These are phyloP conservation scores for Plectosphaerella plurivora DNA, from an alignment of 2,329 filamentous ascomycete species.

Conservation along the genomic window DNA sequence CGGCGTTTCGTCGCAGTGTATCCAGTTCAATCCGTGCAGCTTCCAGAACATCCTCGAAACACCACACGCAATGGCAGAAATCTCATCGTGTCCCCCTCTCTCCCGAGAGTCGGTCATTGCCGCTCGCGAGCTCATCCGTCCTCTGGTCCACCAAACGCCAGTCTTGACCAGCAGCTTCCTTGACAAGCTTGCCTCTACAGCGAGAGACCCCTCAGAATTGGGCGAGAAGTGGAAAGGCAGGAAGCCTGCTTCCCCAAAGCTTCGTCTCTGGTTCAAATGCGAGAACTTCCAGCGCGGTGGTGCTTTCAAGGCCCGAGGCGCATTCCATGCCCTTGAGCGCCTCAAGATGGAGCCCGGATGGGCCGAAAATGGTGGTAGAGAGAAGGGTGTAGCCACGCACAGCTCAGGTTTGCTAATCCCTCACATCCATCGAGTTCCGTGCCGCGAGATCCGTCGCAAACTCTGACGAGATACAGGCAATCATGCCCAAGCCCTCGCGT, in stretches of 20 bases:
- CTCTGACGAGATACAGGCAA: constrained; percentile 57
- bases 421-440: background rate
- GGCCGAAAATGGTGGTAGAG: constrained; percentile 53
- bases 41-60: no score
- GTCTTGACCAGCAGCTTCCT: constrained; percentile 77
- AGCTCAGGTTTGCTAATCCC: constrained; percentile 61
- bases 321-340: constrained; percentile 77
- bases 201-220: constrained; percentile 50
- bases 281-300: constrained; percentile 90
- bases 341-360: constrained; percentile 60
- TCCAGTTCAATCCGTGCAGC: no score
- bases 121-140: constrained; percentile 69
- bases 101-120: constrained; percentile 66
- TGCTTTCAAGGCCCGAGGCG: constrained; percentile 88
- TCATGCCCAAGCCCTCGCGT: constrained; percentile 86
- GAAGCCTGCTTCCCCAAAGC: constrained; percentile 55
- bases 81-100: constrained; percentile 56
- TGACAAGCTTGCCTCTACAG: constrained; percentile 67
- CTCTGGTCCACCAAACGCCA: constrained; percentile 78
- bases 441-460: background rate
- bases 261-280: constrained; percentile 89
- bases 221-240: constrained; percentile 54
- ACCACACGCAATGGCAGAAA: constrained; percentile 43
- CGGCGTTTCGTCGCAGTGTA: no score
- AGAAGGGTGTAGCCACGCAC: constrained; percentile 80